These are phyloP conservation scores for Physcomitrellopsis africana DNA, from an alignment of 225 moss, liverwort and hornwort species.

Conservation along the genomic window DNA sequence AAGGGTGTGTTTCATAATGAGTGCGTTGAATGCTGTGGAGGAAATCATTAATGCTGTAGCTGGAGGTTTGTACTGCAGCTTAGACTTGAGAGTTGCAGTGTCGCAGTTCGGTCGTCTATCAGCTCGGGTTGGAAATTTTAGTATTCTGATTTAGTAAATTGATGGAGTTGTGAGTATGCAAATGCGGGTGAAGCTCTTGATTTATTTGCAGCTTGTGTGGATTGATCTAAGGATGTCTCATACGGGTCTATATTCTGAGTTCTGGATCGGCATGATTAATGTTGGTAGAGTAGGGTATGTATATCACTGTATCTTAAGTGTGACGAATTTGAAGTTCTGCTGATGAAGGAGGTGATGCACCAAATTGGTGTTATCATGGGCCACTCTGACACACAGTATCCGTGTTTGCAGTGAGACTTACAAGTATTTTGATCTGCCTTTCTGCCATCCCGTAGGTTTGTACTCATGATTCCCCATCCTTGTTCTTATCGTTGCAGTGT, in stretches of 20 bases:
- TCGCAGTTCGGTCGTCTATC: constrained; percentile 1
- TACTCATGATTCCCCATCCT: constrained; percentile 3
- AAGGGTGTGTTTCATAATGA: not conserved
- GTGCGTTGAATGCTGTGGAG: not conserved
- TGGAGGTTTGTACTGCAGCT: not conserved
- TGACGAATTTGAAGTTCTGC: not conserved
- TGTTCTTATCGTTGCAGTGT: not conserved
- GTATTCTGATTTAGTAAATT: not conserved
- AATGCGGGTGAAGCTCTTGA: not conserved
- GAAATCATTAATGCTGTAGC: not conserved
- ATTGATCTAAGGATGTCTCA: not conserved
- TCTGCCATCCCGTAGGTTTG: constrained; percentile 63
- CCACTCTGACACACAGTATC: constrained; percentile 6
- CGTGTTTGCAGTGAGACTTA: constrained; percentile 77
- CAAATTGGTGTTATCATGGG: not conserved
- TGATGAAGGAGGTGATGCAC: not conserved
- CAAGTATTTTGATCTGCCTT: constrained; percentile 81
- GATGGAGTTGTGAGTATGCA: not conserved
- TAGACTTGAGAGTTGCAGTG: not conserved
- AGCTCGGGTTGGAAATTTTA: not conserved
- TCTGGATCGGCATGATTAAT: not conserved
- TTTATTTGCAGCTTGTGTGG: constrained; percentile 13
- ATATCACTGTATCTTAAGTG: not conserved
- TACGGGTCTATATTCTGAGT: not conserved
- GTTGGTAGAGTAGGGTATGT: not conserved